phyloP scores from a whole-genome alignment of 2,329 filamentous ascomycete genomes.

The Diplodia corticola region DNA sequence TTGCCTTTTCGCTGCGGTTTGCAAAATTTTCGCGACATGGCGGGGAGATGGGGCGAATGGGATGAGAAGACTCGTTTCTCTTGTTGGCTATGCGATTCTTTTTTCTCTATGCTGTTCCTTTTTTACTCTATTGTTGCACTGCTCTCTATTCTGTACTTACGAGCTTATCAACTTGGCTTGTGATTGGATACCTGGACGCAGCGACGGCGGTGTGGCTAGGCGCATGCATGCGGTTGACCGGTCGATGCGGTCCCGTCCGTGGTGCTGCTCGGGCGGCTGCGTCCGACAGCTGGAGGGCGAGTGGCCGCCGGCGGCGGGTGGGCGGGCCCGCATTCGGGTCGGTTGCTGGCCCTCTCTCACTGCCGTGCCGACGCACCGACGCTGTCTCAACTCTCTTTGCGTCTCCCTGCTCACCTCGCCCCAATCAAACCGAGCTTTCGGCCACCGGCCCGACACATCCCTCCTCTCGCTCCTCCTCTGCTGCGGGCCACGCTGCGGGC shows the following conservation, averaged over 20 bases:
- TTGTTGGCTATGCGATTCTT: too few species aligned
- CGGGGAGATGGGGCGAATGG: neutral
- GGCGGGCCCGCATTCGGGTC: neutral
- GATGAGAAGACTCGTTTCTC: neutral
- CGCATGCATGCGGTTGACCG: neutral
- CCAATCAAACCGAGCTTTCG: neutral
- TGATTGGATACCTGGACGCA: neutral
- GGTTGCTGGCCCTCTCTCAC: neutral
- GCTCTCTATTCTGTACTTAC: neutral
- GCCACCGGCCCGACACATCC: neutral
- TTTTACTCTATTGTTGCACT: neutral
- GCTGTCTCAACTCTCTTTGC: neutral
- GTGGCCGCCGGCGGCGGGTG: neutral
- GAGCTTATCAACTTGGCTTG: neutral
- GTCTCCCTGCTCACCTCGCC: neutral
- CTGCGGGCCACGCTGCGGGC: too few species aligned
- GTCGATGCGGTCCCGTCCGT: neutral
- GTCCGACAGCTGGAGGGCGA: neutral
- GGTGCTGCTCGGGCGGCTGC: neutral
- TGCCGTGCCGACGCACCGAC: neutral
- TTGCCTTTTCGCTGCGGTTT: conserved; percentile 53
- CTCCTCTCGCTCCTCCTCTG: neutral
- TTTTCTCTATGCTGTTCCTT: neutral
- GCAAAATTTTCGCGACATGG: neutral
- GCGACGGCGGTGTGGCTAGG: neutral